Evolutionary conservation across 2,329 filamentous ascomycete species (phyloP).

Genomic region (Fusarium sp.): DNA sequence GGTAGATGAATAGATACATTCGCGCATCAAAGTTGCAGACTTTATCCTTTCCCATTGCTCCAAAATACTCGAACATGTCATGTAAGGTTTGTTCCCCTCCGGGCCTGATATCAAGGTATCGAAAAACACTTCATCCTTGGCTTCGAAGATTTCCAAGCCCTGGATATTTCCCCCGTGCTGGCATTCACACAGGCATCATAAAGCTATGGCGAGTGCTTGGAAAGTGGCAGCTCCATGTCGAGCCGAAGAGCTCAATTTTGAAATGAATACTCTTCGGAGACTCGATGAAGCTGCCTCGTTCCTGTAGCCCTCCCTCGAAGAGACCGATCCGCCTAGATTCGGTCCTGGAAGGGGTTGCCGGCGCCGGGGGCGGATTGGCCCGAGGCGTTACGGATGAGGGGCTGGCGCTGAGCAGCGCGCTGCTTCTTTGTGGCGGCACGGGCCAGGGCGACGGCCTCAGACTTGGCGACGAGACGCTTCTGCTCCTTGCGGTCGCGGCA

Average conservation of each 20-base stretch:
- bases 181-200: constrained; percentile 16
- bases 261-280: constrained; percentile 26
- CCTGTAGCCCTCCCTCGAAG: constrained; percentile 20
- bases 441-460: constrained; percentile 60
- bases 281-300: constrained; percentile 27
- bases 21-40: constrained; percentile 34
- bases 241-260: neutral
- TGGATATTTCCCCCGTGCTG: constrained; percentile 8
- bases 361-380: constrained; percentile 31
- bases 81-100: constrained; percentile 26
- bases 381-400: constrained; percentile 48
- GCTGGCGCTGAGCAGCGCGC: constrained; percentile 47
- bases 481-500: constrained; percentile 58
- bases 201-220: constrained; percentile 1
- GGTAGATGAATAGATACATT: constrained; percentile 37
- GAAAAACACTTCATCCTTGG: constrained; percentile 35
- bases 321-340: constrained; percentile 40
- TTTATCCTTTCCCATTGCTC: constrained; percentile 38
- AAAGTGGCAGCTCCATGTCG: neutral
- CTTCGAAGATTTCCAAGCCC: constrained; percentile 16
- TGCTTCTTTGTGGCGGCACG: constrained; percentile 57
- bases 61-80: constrained; percentile 38
- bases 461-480: constrained; percentile 53
- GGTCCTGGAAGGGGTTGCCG: constrained; percentile 51
- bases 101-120: constrained; percentile 38